Percentiles rank a stretch among this genome's conserved stretches.
These are phyloP conservation scores for Ceratocystis eucalypticola DNA, from an alignment of 2,329 filamentous ascomycete genomes.

Conservation along the genomic window DNA sequence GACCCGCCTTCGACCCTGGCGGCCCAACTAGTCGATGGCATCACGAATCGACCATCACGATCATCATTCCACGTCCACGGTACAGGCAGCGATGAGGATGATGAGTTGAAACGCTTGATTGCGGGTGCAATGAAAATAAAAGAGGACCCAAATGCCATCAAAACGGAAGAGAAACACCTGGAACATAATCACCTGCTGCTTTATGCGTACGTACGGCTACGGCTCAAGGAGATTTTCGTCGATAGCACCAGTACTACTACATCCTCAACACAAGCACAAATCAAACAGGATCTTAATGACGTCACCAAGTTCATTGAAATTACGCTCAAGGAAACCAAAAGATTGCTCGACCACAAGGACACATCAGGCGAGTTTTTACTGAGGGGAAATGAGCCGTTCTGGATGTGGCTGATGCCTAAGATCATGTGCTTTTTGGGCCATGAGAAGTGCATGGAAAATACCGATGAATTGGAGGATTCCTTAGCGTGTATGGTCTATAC, in stretches of 20 bases:
- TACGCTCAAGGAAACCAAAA: constrained; percentile 61
- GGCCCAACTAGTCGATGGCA: constrained; percentile 61
- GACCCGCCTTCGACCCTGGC: constrained; percentile 69
- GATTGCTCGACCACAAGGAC: constrained; percentile 42
- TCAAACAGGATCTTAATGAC: constrained; percentile 36
- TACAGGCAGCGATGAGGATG: constrained; percentile 50
- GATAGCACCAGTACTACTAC: background rate
- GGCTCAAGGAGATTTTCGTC: constrained; percentile 51
- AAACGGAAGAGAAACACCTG: constrained; percentile 50
- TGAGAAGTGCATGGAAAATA: constrained; percentile 26
- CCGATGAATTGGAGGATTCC: constrained; percentile 17
- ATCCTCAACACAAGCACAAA: background rate
- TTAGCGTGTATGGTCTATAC: constrained; percentile 17
- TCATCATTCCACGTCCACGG: constrained; percentile 47
- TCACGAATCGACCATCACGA: background rate
- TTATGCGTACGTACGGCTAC: constrained; percentile 67
- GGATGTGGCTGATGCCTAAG: constrained; percentile 50
- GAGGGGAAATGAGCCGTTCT: constrained; percentile 47
- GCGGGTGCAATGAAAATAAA: constrained; percentile 42
- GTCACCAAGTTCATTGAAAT: constrained; percentile 59
- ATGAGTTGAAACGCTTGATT: constrained; percentile 61
- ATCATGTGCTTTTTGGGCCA: constrained; percentile 45
- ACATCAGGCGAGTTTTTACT: constrained; percentile 33
- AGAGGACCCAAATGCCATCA: constrained; percentile 39
- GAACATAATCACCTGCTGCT: constrained; percentile 75